Conservation (phyloP, 169 alveolate species). For the Cryptosporidium viatorum region DNA sequence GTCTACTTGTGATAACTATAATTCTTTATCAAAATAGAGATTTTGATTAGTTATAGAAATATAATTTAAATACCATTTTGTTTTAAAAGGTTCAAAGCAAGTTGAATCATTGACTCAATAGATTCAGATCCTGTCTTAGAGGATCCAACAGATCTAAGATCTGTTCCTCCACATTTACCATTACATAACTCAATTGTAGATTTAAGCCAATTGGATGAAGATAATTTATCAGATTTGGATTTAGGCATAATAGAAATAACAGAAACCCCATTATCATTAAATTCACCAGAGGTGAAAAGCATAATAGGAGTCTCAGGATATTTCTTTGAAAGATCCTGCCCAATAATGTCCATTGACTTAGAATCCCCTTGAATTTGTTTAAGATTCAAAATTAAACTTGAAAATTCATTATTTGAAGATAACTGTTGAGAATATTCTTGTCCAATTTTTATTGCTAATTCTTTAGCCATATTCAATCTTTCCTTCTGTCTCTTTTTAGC, state of each 20-base stretch:
- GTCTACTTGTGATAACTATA: neutral
- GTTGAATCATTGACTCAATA: constrained; percentile 15
- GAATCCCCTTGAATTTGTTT: constrained; percentile 46
- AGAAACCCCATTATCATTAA: constrained; percentile 59
- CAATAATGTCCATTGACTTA: constrained; percentile 40
- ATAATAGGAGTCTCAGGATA: constrained; percentile 32
- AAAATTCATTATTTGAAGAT: neutral
- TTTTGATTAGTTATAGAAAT: neutral
- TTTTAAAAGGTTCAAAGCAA: neutral
- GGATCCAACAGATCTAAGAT: constrained; percentile 43
- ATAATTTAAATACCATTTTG: neutral
- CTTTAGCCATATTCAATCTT: constrained; percentile 43
- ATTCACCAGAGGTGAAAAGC: constrained; percentile 54
- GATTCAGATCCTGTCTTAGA: constrained; percentile 28
- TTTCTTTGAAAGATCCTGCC: constrained; percentile 21
- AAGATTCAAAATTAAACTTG: constrained; percentile 17
- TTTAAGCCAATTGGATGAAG: constrained; percentile 30
- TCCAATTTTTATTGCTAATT: constrained; percentile 32
- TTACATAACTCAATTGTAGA: constrained; percentile 43
- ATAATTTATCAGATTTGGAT: neutral
- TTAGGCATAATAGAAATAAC: constrained; percentile 50
- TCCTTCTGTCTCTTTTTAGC: constrained; percentile 52
- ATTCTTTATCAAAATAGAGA: too few species aligned
- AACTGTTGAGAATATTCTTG: neutral
- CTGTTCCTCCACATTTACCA: constrained; percentile 73